Percentiles rank a stretch among this genome's conserved stretches.
Evolutionary conservation across 2,329 filamentous ascomycete species (phyloP).

Genomic region (Aspergillus aculeatinus): DNA sequence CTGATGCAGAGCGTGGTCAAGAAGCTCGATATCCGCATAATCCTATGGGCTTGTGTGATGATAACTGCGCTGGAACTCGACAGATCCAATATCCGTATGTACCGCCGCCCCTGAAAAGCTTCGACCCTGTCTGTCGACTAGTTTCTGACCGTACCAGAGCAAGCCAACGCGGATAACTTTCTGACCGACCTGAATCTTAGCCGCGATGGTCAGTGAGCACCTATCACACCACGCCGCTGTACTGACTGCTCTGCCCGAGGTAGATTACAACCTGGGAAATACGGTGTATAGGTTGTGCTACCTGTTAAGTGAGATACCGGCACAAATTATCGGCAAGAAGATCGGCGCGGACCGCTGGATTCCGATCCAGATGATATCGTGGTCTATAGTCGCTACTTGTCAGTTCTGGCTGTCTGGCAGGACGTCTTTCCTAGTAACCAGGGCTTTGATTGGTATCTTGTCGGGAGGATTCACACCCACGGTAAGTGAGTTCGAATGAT

Average conservation of each 20-base stretch:
- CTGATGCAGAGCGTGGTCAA: slow-evolving; percentile 26
- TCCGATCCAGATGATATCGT: slow-evolving; percentile 52
- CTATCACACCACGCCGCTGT: background rate
- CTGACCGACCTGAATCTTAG: slow-evolving; percentile 39
- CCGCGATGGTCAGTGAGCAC: slow-evolving; percentile 22
- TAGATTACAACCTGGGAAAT: slow-evolving; percentile 45
- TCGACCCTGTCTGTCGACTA: slow-evolving; percentile 46
- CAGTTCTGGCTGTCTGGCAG: slow-evolving; percentile 50
- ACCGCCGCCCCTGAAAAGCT: slow-evolving; percentile 25
- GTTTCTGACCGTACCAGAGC: slow-evolving; percentile 25
- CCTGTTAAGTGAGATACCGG: slow-evolving; percentile 55
- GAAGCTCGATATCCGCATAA: slow-evolving; percentile 26
- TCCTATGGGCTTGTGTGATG: slow-evolving; percentile 49
- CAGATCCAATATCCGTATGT: slow-evolving; percentile 52
- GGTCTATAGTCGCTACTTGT: slow-evolving; percentile 34
- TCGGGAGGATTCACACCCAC: slow-evolving; percentile 49
- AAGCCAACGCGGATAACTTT: slow-evolving; percentile 59
- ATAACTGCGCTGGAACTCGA: slow-evolving; percentile 62
- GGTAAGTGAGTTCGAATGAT: slow-evolving; percentile 12
- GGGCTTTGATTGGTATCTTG: slow-evolving; percentile 46
- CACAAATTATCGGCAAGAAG: slow-evolving; percentile 57
- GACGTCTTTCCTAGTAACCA: slow-evolving; percentile 40
- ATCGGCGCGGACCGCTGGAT: slow-evolving; percentile 57
- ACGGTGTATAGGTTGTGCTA: slow-evolving; percentile 58
- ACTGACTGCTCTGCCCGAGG: background rate